These are phyloP conservation scores for Arachis hypogaea DNA, from an alignment of 306 rosid genomes.

Conservation along the genomic window DNA sequence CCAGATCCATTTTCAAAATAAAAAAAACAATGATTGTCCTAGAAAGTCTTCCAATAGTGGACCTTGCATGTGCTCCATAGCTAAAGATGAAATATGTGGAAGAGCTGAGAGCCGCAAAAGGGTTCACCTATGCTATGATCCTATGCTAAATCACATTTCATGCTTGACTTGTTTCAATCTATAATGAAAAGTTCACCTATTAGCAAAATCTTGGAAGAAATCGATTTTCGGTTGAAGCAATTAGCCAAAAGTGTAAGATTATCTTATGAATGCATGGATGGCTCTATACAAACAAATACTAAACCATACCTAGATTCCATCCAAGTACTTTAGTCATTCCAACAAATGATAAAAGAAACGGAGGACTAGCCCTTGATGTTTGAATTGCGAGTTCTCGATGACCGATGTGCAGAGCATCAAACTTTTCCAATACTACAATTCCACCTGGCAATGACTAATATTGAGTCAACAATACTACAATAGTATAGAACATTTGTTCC, in stretches of 20 bases:
- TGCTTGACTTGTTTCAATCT: not conserved
- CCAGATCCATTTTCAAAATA: no score
- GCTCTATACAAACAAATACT: constrained; percentile 22
- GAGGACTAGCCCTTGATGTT: constrained; percentile 90
- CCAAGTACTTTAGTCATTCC: constrained; percentile 96
- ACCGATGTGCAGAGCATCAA: constrained; percentile 92
- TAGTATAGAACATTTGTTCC: not conserved
- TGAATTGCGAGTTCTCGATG: constrained; percentile 96
- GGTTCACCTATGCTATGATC: no score
- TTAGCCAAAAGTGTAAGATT: constrained; percentile 18
- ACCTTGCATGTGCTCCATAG: no score
- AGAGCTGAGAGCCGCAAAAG: no score
- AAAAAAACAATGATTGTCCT: no score
- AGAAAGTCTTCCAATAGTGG: no score
- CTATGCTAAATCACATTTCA: not conserved
- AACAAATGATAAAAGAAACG: constrained; percentile 87
- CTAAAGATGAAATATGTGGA: no score
- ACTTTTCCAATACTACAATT: constrained; percentile 91
- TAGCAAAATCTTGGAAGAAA: not conserved
- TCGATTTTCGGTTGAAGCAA: not conserved
- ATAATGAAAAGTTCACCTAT: not conserved
- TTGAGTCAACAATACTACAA: constrained; percentile 3
- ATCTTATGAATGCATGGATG: constrained; percentile 9
- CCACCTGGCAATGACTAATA: constrained; percentile 65
- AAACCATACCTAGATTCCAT: constrained; percentile 79